Conservation (phyloP, 2,329 filamentous ascomycete species). For the Ceratocystis lukuohia region DNA sequence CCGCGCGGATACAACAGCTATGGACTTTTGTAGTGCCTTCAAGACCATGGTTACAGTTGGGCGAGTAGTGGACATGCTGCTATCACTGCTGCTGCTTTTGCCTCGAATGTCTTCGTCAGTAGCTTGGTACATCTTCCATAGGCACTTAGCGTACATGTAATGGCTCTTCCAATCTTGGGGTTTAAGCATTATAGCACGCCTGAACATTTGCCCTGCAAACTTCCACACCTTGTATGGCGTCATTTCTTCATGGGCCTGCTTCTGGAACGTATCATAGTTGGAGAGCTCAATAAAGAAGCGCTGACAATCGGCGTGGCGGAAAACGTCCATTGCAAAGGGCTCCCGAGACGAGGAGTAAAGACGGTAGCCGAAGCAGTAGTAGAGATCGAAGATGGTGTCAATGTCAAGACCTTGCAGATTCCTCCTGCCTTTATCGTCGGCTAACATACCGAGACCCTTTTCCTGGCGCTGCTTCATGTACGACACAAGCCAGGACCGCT, state of each 20-base stretch:
- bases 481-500: conserved; percentile 13
- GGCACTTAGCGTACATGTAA: conserved; percentile 49
- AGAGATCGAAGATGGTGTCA: conserved; percentile 37
- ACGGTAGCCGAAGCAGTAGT: conserved; percentile 47
- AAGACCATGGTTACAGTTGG: conserved; percentile 34
- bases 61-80: conserved; percentile 17
- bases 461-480: conserved; percentile 8
- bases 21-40: conserved; percentile 37
- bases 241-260: conserved; percentile 42
- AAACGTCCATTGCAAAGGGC: conserved; percentile 50
- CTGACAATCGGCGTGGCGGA: conserved; percentile 43
- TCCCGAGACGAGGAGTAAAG: conserved; percentile 49
- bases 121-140: conserved; percentile 51
- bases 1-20: conserved; percentile 37
- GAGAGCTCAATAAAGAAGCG: conserved; percentile 42
- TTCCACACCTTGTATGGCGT: conserved; percentile 48
- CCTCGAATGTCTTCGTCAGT: conserved; percentile 31
- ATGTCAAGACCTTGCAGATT: conserved; percentile 15
- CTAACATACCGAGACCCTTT: conserved; percentile 16
- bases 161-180: conserved; percentile 47
- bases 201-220: conserved; percentile 43
- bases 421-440: conserved; percentile 22
- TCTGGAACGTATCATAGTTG: conserved; percentile 39
- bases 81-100: conserved; percentile 13
- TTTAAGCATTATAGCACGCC: conserved; percentile 40